These are phyloP conservation scores for Eimeria tenella DNA, from an alignment of 169 alveolate genomes.

Conservation along the genomic window DNA sequence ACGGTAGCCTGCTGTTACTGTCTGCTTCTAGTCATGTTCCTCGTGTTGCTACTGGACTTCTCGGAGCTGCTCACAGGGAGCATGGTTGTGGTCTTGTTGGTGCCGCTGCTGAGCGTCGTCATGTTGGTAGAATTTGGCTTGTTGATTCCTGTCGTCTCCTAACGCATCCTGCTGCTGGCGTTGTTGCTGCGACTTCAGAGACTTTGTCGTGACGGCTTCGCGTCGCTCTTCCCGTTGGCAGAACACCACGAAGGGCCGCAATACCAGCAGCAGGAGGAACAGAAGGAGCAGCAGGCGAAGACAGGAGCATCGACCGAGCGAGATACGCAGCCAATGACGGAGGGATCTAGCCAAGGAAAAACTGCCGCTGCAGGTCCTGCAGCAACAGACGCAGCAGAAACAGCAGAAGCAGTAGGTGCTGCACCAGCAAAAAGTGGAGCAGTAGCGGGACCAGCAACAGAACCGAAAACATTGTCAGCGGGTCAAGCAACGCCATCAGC, in stretches of 20 bases:
- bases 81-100: not conserved
- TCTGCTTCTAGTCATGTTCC: not conserved
- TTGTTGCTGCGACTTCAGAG: not conserved
- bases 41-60: not conserved
- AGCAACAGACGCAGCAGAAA: slow-evolving; percentile 3
- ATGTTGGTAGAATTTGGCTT: not conserved
- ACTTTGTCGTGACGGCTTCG: slow-evolving; percentile 1
- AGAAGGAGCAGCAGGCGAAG: not conserved
- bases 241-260: not conserved
- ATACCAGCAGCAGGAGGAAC: not conserved
- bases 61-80: not conserved
- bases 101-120: not conserved
- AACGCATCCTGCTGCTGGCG: not conserved
- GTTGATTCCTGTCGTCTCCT: not conserved
- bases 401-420: not conserved
- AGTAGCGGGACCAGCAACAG: not conserved
- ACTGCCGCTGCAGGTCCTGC: not conserved
- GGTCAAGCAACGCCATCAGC: not conserved
- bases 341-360: not conserved
- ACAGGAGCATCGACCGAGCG: not conserved
- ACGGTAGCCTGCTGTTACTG: not conserved
- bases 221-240: slow-evolving; percentile 10
- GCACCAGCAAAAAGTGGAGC: not conserved
- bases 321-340: not conserved
- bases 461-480: too few relatives aligned